Conservation (phyloP, 2,329 filamentous ascomycete genomes). For the Paradendryphiella salina region DNA sequence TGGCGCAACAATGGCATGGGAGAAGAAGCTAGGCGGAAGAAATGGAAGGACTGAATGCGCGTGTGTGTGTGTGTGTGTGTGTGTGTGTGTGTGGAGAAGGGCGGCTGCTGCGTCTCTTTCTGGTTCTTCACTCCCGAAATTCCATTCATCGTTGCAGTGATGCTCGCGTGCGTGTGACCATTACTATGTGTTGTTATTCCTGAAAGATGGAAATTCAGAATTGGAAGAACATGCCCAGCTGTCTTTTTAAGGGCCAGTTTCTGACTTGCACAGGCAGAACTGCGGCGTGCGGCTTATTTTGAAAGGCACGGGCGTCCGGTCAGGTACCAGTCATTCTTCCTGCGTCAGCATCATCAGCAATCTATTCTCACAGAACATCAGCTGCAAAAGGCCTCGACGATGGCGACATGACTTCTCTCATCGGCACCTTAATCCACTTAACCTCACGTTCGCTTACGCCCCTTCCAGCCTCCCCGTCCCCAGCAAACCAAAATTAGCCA, state of each 20-base stretch:
- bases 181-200: not conserved
- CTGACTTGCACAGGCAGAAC: not conserved
- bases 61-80: constrained; percentile 13
- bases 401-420: too few relatives aligned
- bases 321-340: not conserved
- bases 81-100: constrained; percentile 2
- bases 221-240: too few relatives aligned
- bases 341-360: too few relatives aligned
- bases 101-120: not conserved
- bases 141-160: too few relatives aligned
- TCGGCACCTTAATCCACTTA: too few relatives aligned
- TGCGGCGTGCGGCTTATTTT: not conserved
- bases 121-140: too few relatives aligned
- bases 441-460: too few relatives aligned
- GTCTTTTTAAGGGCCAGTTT: too few relatives aligned
- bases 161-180: not conserved
- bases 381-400: not conserved
- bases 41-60: not conserved
- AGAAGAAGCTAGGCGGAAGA: not conserved
- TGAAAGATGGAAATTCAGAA: not conserved
- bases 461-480: not conserved
- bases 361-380: not conserved
- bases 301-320: not conserved
- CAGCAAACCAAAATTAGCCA: not conserved
- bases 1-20: not conserved